Evolutionary conservation across 2,329 filamentous ascomycete genomes (phyloP).

Genomic region (Claviceps fusiformis): DNA sequence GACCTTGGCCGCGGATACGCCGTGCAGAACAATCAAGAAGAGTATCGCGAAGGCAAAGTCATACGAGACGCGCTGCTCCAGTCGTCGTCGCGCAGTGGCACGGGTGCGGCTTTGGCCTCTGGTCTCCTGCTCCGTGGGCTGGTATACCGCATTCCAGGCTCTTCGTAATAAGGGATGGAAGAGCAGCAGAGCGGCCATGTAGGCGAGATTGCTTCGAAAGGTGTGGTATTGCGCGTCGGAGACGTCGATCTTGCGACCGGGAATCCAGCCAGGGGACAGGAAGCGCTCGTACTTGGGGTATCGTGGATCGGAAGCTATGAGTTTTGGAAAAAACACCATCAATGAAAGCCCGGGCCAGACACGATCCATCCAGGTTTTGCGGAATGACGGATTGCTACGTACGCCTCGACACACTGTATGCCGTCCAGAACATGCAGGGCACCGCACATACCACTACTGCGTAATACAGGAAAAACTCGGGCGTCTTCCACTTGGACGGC

Average conservation of each 20-base stretch:
- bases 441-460: slow-evolving; percentile 51
- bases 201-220: slow-evolving; percentile 78
- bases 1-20: slow-evolving; percentile 73
- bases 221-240: slow-evolving; percentile 78
- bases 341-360: no score
- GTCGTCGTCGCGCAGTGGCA: slow-evolving; percentile 39
- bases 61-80: slow-evolving; percentile 62
- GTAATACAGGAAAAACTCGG: slow-evolving; percentile 77
- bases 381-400: no score
- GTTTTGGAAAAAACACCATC: no score
- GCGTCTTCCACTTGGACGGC: slow-evolving; percentile 69
- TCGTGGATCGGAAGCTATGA: slow-evolving; percentile 61
- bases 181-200: slow-evolving; percentile 58
- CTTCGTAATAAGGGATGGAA: slow-evolving; percentile 69
- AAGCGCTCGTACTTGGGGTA: slow-evolving; percentile 60
- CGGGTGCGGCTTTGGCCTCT: slow-evolving; percentile 11
- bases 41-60: slow-evolving; percentile 71
- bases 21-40: slow-evolving; percentile 70
- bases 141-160: slow-evolving; percentile 48
- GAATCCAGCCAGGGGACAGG: slow-evolving; percentile 78
- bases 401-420: slow-evolving; percentile 76
- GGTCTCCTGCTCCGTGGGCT: slow-evolving; percentile 15
- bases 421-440: slow-evolving; percentile 83
- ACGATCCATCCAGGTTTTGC: no score
- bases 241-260: slow-evolving; percentile 81